Evolutionary conservation across 2,329 filamentous ascomycete species (phyloP), one percentile per base, ranked within the genome.

Genomic region (Aspergillus luchuensis): DNA sequence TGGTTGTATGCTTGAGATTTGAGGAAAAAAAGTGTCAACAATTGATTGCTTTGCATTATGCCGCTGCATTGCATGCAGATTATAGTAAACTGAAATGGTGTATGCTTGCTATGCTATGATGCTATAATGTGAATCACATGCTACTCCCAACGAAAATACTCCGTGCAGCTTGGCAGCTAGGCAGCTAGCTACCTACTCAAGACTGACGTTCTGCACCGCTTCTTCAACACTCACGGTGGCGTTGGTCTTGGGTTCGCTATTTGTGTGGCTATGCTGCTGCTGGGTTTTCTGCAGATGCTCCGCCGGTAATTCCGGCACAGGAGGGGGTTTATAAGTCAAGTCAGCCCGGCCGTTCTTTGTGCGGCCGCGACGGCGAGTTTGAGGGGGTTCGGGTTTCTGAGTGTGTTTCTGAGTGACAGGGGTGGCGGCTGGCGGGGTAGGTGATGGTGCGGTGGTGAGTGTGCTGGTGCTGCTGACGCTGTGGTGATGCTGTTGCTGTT

Each of bases 331-430:
- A 30, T 66, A 70, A 2, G 67, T 52, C 2, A 69, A 68, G 57
- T 73, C 66, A 39, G 66, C 63, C 61, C 69, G 65, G 52, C 67
- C 53, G 58, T 72, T 66, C 58, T 69, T 69, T 50, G 69, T 60
- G 50, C 74, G 70, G 8, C 76, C 75, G 69, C 70, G 79, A 19
- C 79, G 77, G 28, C 79, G 75, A 5, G 78, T 73, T 60, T 74
- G 78, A 8, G 79, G 79, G 1, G 76, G 76, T 45, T 74, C 72
- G 0, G 76, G 76, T 54, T 74, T 76, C 28, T 71, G 74, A 1
- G 69, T 71, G 58, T 67, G 73, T 54, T 71, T 69, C 28, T 61
- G 36, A 25, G 43, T 45, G 23, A 13, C n/a, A 38, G 30, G 49
- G 21, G n/a, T 55, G 52, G 38, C 10, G 38, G 17, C 7, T 2